Conservation (phyloP, 805 yeast species). For the Schwanniomyces yamadae region DNA sequence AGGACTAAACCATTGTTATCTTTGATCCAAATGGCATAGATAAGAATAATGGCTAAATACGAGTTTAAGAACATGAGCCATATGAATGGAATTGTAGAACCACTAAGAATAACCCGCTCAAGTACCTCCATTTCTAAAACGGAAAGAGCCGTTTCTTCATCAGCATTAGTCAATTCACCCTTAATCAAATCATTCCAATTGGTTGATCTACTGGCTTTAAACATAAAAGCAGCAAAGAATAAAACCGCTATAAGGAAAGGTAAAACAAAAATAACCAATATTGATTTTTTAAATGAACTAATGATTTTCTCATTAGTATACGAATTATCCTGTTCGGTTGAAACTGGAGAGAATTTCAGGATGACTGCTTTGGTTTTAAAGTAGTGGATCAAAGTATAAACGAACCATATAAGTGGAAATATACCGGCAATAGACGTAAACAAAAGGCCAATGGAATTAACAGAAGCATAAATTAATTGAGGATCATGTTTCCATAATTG, state of each 20-base stretch:
- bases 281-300: conserved; percentile 25
- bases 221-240: too few species aligned
- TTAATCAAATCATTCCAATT: too few species aligned
- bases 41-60: conserved; percentile 9
- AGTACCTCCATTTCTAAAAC: too few species aligned
- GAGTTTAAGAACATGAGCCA: background rate
- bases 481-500: too few species aligned
- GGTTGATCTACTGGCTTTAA: too few species aligned
- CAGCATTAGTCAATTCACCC: too few species aligned
- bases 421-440: background rate
- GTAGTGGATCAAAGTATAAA: conserved; percentile 18
- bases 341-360: conserved; percentile 27
- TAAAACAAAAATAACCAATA: conserved; percentile 23
- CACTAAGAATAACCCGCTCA: too few species aligned
- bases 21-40: conserved; percentile 30
- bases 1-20: conserved; percentile 28
- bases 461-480: too few species aligned
- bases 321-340: conserved; percentile 12
- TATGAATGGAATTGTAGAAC: too few species aligned
- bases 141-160: too few species aligned
- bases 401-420: conserved; percentile 13
- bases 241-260: conserved; percentile 16
- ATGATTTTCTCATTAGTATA: conserved; percentile 12
- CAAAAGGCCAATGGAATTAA: conserved; percentile 1
- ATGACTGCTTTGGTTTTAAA: conserved; percentile 27